These are phyloP conservation scores for Neurospora crassa DNA, from an alignment of 2,329 filamentous ascomycete species.

Conservation along the genomic window DNA sequence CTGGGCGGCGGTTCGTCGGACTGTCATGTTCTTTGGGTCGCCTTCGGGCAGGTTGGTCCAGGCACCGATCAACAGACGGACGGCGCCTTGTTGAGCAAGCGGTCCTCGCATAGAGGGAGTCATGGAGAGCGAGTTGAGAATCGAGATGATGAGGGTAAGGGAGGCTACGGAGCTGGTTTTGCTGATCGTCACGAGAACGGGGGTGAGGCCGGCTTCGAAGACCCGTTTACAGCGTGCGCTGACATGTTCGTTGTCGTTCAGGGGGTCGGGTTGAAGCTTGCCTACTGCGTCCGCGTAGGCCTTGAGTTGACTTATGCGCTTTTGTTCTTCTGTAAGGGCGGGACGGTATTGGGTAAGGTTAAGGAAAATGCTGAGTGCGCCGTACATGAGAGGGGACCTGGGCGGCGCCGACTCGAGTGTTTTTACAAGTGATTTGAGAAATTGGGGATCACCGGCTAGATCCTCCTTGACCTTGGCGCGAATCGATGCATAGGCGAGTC, in stretches of 20 bases:
- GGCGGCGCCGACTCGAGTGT: constrained; percentile 48
- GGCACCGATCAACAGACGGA: constrained; percentile 70
- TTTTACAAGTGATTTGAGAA: constrained; percentile 62
- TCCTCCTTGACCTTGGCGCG: constrained; percentile 78
- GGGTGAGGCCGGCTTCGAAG: constrained; percentile 68
- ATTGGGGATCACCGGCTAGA: constrained; percentile 55
- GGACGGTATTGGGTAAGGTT: constrained; percentile 81
- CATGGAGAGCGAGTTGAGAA: constrained; percentile 68
- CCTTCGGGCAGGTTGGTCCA: constrained; percentile 52
- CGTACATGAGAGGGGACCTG: constrained; percentile 69
- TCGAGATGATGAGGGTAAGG: constrained; percentile 62
- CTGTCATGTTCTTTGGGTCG: constrained; percentile 23
- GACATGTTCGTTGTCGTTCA: constrained; percentile 71
- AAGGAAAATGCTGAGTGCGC: constrained; percentile 72
- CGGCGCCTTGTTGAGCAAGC: constrained; percentile 87
- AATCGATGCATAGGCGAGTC: constrained; percentile 83
- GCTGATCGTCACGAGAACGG: constrained; percentile 66
- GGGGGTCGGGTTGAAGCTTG: constrained; percentile 49
- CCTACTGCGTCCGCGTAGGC: constrained; percentile 85
- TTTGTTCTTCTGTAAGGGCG: constrained; percentile 75
- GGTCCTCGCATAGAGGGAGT: constrained; percentile 64
- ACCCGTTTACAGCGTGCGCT: constrained; percentile 65
- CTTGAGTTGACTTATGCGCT: constrained; percentile 84
- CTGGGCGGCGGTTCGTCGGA: constrained; percentile 59
- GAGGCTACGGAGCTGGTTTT: constrained; percentile 64